phyloP scores from a whole-genome alignment of 2,329 filamentous ascomycete genomes.

The Plenodomus tracheiphilus region DNA sequence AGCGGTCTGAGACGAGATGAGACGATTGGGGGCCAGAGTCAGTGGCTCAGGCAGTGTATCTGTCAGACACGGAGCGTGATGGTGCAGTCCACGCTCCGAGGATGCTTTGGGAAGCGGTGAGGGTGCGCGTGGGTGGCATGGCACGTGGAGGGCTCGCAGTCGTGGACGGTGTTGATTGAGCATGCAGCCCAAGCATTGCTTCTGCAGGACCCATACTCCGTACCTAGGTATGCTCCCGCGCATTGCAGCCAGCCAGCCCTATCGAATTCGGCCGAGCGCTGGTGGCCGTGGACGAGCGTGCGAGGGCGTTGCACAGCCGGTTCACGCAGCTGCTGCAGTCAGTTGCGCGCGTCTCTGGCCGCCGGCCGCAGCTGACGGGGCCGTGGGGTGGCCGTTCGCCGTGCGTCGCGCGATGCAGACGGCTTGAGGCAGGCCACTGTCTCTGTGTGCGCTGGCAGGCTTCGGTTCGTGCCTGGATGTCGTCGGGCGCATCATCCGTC shows the following conservation, averaged over 20 bases:
- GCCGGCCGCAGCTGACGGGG: slow-evolving; percentile 13
- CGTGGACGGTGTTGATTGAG: slow-evolving; percentile 4
- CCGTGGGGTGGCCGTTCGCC: slow-evolving; percentile 6
- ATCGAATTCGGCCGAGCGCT: slow-evolving; percentile 25
- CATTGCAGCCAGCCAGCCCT: slow-evolving; percentile 23
- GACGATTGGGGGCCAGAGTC: neutral
- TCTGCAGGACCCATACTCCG: slow-evolving; percentile 6
- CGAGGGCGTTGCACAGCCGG: slow-evolving; percentile 8
- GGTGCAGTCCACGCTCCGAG: neutral
- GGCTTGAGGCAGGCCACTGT: too few relatives aligned
- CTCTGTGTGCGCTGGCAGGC: slow-evolving; percentile 23
- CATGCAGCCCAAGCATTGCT: slow-evolving; percentile 1
- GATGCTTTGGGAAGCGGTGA: neutral
- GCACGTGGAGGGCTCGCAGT: slow-evolving; percentile 25
- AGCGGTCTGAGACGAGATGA: neutral
- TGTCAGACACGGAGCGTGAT: neutral
- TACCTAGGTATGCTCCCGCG: slow-evolving; percentile 1
- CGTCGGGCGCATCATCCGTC: slow-evolving; percentile 9
- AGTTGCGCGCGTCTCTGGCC: neutral
- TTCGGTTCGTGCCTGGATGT: slow-evolving; percentile 18
- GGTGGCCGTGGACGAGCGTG: slow-evolving; percentile 2
- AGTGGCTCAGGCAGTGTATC: neutral
- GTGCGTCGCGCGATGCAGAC: slow-evolving; percentile 5
- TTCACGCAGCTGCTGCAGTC: slow-evolving; percentile 10
- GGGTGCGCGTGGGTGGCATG: slow-evolving; percentile 9